These are phyloP conservation scores for Fusarium sp. DNA, from an alignment of 2,329 filamentous ascomycete genomes.

Conservation along the genomic window DNA sequence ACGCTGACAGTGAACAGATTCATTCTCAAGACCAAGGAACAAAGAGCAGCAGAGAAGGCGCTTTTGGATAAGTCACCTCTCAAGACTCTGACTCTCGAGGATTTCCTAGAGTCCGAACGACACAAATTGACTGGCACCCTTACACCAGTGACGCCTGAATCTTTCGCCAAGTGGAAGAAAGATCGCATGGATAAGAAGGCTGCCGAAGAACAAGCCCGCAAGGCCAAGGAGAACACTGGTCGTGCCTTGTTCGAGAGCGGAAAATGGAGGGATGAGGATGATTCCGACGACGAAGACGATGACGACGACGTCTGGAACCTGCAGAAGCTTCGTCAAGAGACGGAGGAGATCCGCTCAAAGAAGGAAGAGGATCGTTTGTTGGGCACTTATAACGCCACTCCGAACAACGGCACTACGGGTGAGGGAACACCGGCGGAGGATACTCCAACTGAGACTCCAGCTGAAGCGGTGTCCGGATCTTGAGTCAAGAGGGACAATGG, in stretches of 20 bases:
- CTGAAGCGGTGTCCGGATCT: constrained; percentile 46
- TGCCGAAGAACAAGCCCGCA: constrained; percentile 89
- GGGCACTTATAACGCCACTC: constrained; percentile 49
- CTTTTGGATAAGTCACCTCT: constrained; percentile 95
- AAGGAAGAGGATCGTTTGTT: constrained; percentile 82
- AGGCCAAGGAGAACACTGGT: constrained; percentile 95
- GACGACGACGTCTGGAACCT: constrained; percentile 81
- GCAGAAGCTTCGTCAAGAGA: constrained; percentile 86
- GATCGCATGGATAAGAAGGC: constrained; percentile 95
- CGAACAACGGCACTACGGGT: constrained; percentile 25
- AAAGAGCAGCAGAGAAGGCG: constrained; percentile 94
- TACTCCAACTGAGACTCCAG: constrained; percentile 36
- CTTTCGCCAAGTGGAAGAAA: constrained; percentile 97
- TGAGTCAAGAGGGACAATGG: constrained; percentile 34
- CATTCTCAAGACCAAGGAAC: constrained; percentile 97
- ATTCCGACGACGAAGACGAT: constrained; percentile 72
- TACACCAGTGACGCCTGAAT: constrained; percentile 93
- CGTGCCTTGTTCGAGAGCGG: constrained; percentile 96
- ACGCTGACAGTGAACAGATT: constrained; percentile 72
- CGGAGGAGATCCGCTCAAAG: constrained; percentile 79
- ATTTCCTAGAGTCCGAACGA: constrained; percentile 96
- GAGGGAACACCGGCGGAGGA: constrained; percentile 35
- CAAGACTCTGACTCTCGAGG: constrained; percentile 94
- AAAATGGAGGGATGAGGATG: constrained; percentile 83
- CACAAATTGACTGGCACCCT: constrained; percentile 93